A percentile compares a stretch with the other conserved stretches of the same genome.
Evolutionary conservation across 2,329 filamentous ascomycete species (phyloP).

Genomic region (Pseudogymnoascus pannorum): DNA sequence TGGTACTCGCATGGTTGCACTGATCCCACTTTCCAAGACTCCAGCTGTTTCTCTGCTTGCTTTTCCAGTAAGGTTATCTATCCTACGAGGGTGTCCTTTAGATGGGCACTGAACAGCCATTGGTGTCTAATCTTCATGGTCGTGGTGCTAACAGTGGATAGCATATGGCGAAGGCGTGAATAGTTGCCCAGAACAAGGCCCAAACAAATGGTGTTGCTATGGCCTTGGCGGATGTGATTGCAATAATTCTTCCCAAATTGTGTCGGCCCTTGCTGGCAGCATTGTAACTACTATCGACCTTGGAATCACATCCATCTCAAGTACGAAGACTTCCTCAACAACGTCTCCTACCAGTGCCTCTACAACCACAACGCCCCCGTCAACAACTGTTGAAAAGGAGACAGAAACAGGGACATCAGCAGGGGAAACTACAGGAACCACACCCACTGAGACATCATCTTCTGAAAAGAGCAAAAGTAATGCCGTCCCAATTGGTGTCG

Average conservation of each 20-base stretch:
- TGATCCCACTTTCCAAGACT: background rate
- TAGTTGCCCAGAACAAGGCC: background rate
- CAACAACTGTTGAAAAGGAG: background rate
- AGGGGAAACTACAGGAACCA: background rate
- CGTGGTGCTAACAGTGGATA: background rate
- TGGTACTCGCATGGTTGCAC: background rate
- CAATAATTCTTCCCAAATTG: background rate
- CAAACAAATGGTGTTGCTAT: background rate
- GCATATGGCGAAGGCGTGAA: background rate
- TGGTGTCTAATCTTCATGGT: background rate
- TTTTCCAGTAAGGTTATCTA: background rate
- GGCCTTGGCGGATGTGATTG: background rate
- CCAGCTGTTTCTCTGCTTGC: background rate
- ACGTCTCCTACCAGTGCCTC: background rate
- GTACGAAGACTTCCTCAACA: background rate
- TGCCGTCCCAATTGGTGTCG: background rate
- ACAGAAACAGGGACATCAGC: background rate
- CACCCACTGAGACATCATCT: background rate
- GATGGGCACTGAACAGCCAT: background rate
- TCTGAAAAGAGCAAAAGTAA: slow-evolving; percentile 1
- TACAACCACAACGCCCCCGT: background rate
- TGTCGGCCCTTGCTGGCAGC: background rate
- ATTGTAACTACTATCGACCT: background rate
- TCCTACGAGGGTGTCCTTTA: too few relatives aligned
- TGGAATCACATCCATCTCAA: background rate